Conservation (phyloP, 2,329 filamentous ascomycete species). For the Gliomastix tumulicola region DNA sequence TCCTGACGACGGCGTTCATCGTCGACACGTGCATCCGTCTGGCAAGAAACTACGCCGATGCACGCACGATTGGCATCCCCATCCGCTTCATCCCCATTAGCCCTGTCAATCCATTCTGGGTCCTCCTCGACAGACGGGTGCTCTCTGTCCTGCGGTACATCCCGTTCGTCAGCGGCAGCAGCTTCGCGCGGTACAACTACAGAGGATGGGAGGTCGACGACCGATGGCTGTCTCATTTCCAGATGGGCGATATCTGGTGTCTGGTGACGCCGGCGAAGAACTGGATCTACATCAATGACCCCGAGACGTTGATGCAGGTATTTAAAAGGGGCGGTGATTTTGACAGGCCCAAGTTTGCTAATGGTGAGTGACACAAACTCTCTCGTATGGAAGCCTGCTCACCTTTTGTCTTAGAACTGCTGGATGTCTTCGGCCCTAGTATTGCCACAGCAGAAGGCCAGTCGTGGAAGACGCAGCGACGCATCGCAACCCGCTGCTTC, state of each 20-base stretch:
- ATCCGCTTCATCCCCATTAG: slow-evolving; percentile 21
- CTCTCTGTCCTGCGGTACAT: slow-evolving; percentile 10
- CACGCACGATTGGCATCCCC: slow-evolving; percentile 19
- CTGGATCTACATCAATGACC: slow-evolving; percentile 6
- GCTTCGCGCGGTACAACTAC: slow-evolving; percentile 21
- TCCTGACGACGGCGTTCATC: no score
- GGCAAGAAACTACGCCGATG: slow-evolving; percentile 7
- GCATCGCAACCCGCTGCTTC: slow-evolving; percentile 3
- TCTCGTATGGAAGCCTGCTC: no score
- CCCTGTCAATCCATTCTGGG: slow-evolving; percentile 21
- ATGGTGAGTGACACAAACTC: no score
- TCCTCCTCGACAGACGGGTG: slow-evolving; percentile 15
- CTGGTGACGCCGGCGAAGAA: slow-evolving; percentile 4
- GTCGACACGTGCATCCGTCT: no score
- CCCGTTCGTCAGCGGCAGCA: slow-evolving; percentile 15
- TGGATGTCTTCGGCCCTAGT: slow-evolving; percentile 2
- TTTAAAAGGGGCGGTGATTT: slow-evolving; percentile 2
- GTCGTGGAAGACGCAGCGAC: slow-evolving; percentile 5
- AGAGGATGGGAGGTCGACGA: slow-evolving; percentile 18
- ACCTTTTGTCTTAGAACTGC: no score
- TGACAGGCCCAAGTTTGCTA: not conserved
- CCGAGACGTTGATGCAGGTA: slow-evolving; percentile 4
- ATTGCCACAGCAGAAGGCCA: slow-evolving; percentile 4
- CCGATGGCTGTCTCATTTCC: slow-evolving; percentile 12
- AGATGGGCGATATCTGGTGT: slow-evolving; percentile 14